Base-by-base conservation (phyloP, 108 stramenopile species). In the Licmophora abbreviata region DNA sequence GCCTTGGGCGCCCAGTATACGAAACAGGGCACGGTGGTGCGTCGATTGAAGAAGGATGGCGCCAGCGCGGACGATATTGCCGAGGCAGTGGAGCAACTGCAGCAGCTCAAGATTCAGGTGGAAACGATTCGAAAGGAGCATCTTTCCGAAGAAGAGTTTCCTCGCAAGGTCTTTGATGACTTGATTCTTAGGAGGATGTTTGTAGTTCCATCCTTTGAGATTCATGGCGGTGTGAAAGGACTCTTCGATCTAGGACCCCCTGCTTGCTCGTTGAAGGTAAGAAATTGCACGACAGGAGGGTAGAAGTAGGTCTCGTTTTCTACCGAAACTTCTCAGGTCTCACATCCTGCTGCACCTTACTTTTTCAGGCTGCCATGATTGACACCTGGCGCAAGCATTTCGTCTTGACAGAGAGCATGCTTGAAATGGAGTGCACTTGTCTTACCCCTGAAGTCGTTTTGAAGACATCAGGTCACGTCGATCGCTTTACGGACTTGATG, bases 401-500 rank as follows among this genome's bases (percentile, higher is more conserved):
- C 58, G 92, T 99, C 15, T 65, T 97, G 18, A 60, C 88, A 21
- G 99, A 99, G 67, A 77, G 66, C 47, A 99, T 99, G 99, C 82
- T 98, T 30, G 96, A 99, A 73, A 96, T 99, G 95, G 99, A 99
- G 65, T 97, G 95, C 59, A 99, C 99, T 33, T 89, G 85, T 52
- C 77, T 99, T 35, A 99, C 99, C 17, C 95, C 99, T 20, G 80
- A 93, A 52, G 73, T 69, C 4, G 99, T 99, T 3, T 69, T 99
- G 25, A 94, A 97, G 65, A 95, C 99, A 0, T 92, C 90, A 46
- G 99, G 99, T 11, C 99, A 99, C 68, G 99, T 99, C 22, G 99
- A 99, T 57, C 88, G 94, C 3, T 99, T 99, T 68, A 96, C 96
- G n/a, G 99, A 99, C 79, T 79, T 99, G 48, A 99, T 99, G 99